Conservation (phyloP, 805 yeast genomes). For the Sugiyamaella qingdaonensis region DNA sequence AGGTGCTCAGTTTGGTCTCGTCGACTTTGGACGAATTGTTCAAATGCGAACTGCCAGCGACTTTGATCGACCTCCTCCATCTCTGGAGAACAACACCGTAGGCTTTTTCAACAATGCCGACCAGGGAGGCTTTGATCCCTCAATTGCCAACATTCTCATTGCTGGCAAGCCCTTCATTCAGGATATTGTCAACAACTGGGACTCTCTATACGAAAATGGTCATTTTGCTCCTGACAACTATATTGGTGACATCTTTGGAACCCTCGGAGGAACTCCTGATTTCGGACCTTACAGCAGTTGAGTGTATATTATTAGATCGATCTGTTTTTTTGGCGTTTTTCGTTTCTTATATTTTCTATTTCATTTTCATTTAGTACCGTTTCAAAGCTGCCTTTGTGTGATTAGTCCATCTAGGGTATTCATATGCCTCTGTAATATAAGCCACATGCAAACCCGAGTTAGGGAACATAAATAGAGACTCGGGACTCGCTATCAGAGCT, state of each 20-base stretch:
- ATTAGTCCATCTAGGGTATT: no score
- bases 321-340: no score
- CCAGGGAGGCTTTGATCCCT: conserved; percentile 50
- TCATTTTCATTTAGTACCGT: no score
- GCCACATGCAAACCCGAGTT: no score
- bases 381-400: no score
- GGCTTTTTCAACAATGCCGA: conserved; percentile 46
- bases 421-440: no score
- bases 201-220: conserved; percentile 18
- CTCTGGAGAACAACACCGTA: conserved; percentile 36
- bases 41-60: conserved; percentile 60
- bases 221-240: conserved; percentile 44
- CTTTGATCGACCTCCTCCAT: conserved; percentile 51
- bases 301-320: no score
- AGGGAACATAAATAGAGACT: no score
- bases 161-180: conserved; percentile 54
- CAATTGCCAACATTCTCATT: conserved; percentile 47
- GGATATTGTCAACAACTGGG: conserved; percentile 48
- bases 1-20: conserved; percentile 50
- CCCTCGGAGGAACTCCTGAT: conserved; percentile 45
- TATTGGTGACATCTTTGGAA: conserved; percentile 57
- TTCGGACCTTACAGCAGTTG: conserved; percentile 27
- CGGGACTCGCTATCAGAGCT: no score
- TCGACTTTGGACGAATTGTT: conserved; percentile 54
- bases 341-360: no score